These are phyloP conservation scores for Colletotrichum orbiculare DNA, from an alignment of 2,329 filamentous ascomycete species.

Conservation along the genomic window DNA sequence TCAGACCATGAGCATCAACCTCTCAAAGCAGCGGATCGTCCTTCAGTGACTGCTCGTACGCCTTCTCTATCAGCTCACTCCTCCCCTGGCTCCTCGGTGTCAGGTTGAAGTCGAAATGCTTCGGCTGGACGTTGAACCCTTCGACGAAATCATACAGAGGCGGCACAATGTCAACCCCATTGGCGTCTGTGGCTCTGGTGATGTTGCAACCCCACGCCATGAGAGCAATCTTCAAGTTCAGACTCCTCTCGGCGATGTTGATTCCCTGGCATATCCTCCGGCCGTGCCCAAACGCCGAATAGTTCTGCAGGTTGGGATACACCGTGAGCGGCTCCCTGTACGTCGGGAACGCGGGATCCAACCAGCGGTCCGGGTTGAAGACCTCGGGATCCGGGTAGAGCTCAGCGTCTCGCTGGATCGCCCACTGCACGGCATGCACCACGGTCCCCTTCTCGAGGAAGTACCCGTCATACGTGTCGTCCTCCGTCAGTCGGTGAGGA, in stretches of 20 bases:
- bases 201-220: conserved; percentile 51
- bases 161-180: conserved; percentile 36
- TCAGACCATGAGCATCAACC: accelerated
- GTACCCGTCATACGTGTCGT: conserved; percentile 63
- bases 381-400: conserved; percentile 51
- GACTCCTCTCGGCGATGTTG: conserved; percentile 53
- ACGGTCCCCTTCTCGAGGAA: conserved; percentile 62
- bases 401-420: conserved; percentile 56
- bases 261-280: conserved; percentile 59
- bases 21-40: conserved; percentile 25
- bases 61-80: conserved; percentile 23
- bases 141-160: conserved; percentile 28
- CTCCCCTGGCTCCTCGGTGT: conserved; percentile 15
- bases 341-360: conserved; percentile 50
- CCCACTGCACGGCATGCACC: conserved; percentile 64
- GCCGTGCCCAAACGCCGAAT: conserved; percentile 64
- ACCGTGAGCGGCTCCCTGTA: conserved; percentile 52
- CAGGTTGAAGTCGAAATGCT: conserved; percentile 26
- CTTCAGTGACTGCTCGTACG: conserved; percentile 12
- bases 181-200: conserved; percentile 42
- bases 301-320: conserved; percentile 53
- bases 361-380: conserved; percentile 54
- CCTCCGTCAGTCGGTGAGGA: conserved; percentile 60
- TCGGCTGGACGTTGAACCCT: conserved; percentile 33
- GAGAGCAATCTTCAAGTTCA: conserved; percentile 53